Conservation (phyloP, 257 asterid species). For the Cinchona pubescens region DNA sequence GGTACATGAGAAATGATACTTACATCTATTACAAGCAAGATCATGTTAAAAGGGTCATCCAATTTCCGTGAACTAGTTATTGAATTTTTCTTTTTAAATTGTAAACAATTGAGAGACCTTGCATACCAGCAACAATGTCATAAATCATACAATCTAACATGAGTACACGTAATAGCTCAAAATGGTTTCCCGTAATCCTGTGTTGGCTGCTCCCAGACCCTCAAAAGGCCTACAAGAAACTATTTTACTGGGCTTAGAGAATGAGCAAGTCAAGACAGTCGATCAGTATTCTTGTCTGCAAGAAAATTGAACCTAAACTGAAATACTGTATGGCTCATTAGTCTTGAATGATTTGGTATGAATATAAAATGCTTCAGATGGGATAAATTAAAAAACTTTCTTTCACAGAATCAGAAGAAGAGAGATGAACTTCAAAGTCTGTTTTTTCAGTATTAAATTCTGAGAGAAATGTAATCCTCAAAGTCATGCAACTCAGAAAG, state of each 20-base stretch:
- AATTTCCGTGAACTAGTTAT: slow-evolving; percentile 1
- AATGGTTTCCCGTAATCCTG: slow-evolving; percentile 64
- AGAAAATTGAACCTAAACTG: slow-evolving; percentile 2
- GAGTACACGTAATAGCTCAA: slow-evolving; percentile 29
- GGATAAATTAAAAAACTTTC: background rate
- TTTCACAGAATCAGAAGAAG: background rate
- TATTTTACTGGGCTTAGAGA: slow-evolving; percentile 9
- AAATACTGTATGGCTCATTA: background rate
- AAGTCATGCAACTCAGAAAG: slow-evolving; percentile 6
- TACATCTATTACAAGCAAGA: slow-evolving; percentile 17
- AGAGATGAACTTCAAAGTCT: background rate
- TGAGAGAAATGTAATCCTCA: background rate
- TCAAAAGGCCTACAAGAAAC: slow-evolving; percentile 48
- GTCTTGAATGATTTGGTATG: background rate
- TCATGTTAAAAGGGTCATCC: slow-evolving; percentile 1
- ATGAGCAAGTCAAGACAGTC: background rate
- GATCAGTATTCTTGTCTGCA: background rate
- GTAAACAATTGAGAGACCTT: background rate
- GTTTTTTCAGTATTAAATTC: background rate
- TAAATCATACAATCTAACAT: background rate
- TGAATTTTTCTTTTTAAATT: background rate
- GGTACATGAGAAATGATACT: background rate
- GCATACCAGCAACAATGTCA: background rate
- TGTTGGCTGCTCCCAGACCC: slow-evolving; percentile 69
- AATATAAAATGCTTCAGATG: background rate